phyloP scores from a whole-genome alignment of 2,329 filamentous ascomycete species.

The Byssothecium circinans region DNA sequence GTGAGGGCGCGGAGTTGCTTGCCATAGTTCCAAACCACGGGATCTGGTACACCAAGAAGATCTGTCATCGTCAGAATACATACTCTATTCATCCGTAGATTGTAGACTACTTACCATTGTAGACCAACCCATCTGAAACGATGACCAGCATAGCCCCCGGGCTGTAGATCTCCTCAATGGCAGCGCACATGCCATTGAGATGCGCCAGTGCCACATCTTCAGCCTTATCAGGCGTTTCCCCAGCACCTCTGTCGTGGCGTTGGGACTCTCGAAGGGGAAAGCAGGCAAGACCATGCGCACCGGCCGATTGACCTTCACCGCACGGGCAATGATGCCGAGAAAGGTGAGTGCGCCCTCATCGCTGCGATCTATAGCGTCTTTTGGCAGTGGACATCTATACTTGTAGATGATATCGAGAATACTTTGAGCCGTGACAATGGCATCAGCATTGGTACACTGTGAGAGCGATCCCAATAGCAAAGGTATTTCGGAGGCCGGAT shows the following conservation, averaged over 20 bases:
- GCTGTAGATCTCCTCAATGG: constrained; percentile 44
- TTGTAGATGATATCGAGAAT: not conserved
- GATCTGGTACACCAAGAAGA: constrained; percentile 47
- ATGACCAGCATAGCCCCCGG: constrained; percentile 48
- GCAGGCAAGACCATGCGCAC: constrained; percentile 51
- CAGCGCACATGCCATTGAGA: constrained; percentile 45
- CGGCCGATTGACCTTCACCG: constrained; percentile 21
- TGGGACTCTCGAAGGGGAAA: constrained; percentile 66
- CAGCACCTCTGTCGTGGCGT: constrained; percentile 57
- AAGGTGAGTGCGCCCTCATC: not conserved
- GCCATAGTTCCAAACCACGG: constrained; percentile 45
- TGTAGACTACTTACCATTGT: constrained; percentile 32
- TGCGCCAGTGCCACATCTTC: constrained; percentile 47
- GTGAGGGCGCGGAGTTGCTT: constrained; percentile 13
- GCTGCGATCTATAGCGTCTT: not conserved
- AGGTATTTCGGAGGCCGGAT: too few relatives aligned
- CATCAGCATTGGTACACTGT: too few relatives aligned
- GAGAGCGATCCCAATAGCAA: too few relatives aligned
- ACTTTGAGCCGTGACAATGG: too few relatives aligned
- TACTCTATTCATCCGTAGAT: too few relatives aligned
- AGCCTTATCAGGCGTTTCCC: constrained; percentile 49
- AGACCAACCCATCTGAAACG: constrained; percentile 49
- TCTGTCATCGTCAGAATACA: constrained; percentile 24
- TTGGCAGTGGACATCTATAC: not conserved
- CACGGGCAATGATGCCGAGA: not conserved